Base-by-base conservation (phyloP, 2,329 filamentous ascomycete species). In the Colletotrichum tropicicola region DNA sequence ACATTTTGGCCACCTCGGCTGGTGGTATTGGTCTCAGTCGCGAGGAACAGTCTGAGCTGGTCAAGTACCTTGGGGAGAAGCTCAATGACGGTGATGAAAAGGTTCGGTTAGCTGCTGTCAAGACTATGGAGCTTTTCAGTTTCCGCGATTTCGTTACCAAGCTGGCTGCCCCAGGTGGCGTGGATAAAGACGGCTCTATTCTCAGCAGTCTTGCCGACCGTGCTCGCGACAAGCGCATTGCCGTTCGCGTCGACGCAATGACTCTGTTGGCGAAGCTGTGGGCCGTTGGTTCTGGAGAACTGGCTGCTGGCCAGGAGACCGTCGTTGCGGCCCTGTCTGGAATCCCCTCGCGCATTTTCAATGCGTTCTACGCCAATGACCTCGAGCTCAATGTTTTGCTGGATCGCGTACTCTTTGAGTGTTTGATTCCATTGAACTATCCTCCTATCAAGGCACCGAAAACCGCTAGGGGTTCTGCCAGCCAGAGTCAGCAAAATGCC, bases 241-340 rank as follows among this genome's bases (percentile, higher is more conserved):
- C 87, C 43, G 92, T 99, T 10, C 92, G 95, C 61, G 89, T 92
- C 39, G 93, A 95, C 71, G 94, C 93, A 23, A 97, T 97, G 87
- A 91, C 89, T 53, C 84, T 97, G 8, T 82, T 98, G 1, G 92
- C 89, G 10, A 92, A 90, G 67, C 89, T 98, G 27, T 99, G 96
- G 96, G 94, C 93, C n/a, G 94, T 97, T 17, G 95, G 93, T 12
- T 89, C 91, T 17, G 92, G 93, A 17, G 94, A 97, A 71, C 92
- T 99, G 70, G 89, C 92, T 23, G 88, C 91, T 55, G 93, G 92
- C 13, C 91, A 95, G 71, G 93, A 97, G 70, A 82, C 85, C 17
- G 91, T 97, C 19, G 87, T 86, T 12, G 82, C 88, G 9, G 86
- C 95, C n/a, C 82, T 99, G 12, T 91, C 90, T 6, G 90, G 90